These are phyloP conservation scores for Penicillium psychrofluorescens DNA, from an alignment of 495 filamentous ascomycete genomes.

Conservation along the genomic window DNA sequence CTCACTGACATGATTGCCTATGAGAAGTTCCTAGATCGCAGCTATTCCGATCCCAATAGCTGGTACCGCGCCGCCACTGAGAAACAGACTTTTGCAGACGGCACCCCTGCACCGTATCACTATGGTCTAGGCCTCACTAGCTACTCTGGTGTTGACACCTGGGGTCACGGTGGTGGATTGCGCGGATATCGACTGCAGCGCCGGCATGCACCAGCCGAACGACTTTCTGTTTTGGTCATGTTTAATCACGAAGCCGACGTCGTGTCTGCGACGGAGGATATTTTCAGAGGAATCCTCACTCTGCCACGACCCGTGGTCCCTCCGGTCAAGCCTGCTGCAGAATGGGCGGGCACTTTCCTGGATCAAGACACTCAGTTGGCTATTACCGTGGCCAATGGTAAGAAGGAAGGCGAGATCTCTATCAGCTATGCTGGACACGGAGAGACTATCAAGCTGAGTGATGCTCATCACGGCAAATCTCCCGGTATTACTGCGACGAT, in stretches of 20 bases:
- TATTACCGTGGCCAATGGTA: conserved; percentile 9
- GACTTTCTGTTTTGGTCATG: conserved; percentile 21
- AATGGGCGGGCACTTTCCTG: conserved; percentile 20
- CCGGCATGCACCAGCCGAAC: conserved; percentile 16
- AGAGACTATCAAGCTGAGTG: conserved; percentile 4
- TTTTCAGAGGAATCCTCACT: conserved; percentile 10
- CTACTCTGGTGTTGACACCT: conserved; percentile 7
- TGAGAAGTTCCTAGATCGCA: conserved; percentile 20
- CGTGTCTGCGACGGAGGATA: conserved; percentile 4
- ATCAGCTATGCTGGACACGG: conserved; percentile 10
- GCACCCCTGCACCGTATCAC: conserved; percentile 14
- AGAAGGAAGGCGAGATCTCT: conserved; percentile 7
- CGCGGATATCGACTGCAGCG: conserved; percentile 26
- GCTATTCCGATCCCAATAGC: conserved; percentile 12
- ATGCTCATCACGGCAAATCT: conserved; percentile 4
- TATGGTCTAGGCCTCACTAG: conserved; percentile 15
- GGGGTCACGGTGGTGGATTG: conserved; percentile 25
- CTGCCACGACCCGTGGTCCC: conserved; percentile 1
- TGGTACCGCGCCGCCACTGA: conserved; percentile 15
- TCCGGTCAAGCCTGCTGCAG: not conserved
- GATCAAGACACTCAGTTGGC: conserved; percentile 19
- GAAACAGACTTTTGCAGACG: conserved; percentile 14
- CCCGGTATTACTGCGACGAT: conserved; percentile 9
- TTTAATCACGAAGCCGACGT: conserved; percentile 22
- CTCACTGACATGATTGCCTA: conserved; percentile 29